phyloP scores from a whole-genome alignment of 2,329 filamentous ascomycete genomes.

The Ambrosiella xylebori region DNA sequence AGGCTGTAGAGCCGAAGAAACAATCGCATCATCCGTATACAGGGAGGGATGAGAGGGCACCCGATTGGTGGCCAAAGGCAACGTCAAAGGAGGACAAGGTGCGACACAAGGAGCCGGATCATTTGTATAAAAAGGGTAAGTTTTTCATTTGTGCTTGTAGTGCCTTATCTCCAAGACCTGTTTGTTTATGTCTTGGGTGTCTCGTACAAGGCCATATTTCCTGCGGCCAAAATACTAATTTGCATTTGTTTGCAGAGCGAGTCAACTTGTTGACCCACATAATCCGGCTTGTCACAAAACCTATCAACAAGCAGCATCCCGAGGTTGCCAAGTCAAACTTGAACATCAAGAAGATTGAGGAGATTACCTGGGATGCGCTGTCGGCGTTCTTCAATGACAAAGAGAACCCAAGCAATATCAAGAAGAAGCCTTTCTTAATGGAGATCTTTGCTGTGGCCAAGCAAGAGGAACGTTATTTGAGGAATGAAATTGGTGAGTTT shows the following conservation, averaged over 20 bases:
- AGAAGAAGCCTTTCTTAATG: conserved; percentile 37
- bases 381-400: conserved; percentile 41
- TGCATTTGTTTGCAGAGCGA: conserved; percentile 28
- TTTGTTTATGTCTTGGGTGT: background rate
- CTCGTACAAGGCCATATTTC: background rate
- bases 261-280: conserved; percentile 43
- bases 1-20: conserved; percentile 59
- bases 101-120: conserved; percentile 56
- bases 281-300: conserved; percentile 37
- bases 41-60: conserved; percentile 41
- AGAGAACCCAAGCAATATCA: conserved; percentile 32
- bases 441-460: conserved; percentile 46
- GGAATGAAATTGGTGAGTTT: conserved; percentile 38
- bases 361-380: conserved; percentile 39
- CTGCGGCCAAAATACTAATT: background rate
- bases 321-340: conserved; percentile 36
- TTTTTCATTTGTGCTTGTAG: background rate
- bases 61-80: conserved; percentile 49
- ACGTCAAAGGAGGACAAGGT: conserved; percentile 35
- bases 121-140: conserved; percentile 49
- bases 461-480: conserved; percentile 36
- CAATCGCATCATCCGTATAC: conserved; percentile 60
- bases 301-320: conserved; percentile 30
- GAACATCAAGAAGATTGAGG: conserved; percentile 38
- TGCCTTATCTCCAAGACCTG: background rate